Evolutionary conservation across 1,284 basidiomycete species (phyloP).

Genomic region (Marasmius sp.): DNA sequence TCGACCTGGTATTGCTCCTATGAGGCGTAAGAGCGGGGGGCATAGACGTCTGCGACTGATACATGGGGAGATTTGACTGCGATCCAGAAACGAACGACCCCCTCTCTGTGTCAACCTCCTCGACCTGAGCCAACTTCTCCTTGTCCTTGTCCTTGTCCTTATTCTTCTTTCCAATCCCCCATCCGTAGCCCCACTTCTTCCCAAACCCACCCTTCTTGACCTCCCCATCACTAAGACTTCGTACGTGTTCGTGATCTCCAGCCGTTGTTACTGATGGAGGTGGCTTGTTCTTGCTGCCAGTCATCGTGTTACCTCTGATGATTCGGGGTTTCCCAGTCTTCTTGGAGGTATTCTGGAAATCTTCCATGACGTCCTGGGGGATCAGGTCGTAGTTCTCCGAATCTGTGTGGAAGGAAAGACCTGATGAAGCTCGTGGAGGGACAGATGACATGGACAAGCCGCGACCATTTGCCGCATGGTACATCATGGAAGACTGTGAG

Average conservation of each 20-base stretch:
- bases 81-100: slow-evolving; percentile 21
- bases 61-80: slow-evolving; percentile 40
- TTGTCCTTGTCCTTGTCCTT: slow-evolving; percentile 50
- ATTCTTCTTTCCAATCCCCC: slow-evolving; percentile 61
- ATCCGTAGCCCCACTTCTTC: slow-evolving; percentile 65
- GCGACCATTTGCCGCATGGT: slow-evolving; percentile 1
- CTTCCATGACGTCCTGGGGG: slow-evolving; percentile 15
- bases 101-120: slow-evolving; percentile 8
- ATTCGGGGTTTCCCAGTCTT: slow-evolving; percentile 39
- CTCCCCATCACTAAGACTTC: slow-evolving; percentile 1
- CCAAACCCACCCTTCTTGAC: slow-evolving; percentile 21
- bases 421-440: slow-evolving; percentile 3
- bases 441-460: background rate
- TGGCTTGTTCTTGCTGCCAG: slow-evolving; percentile 36
- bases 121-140: slow-evolving; percentile 32
- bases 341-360: slow-evolving; percentile 12
- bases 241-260: background rate
- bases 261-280: background rate
- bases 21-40: slow-evolving; percentile 34
- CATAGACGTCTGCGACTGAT: slow-evolving; percentile 30
- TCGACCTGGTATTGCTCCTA: slow-evolving; percentile 40
- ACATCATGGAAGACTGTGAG: slow-evolving; percentile 3
- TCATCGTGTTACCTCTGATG: slow-evolving; percentile 54
- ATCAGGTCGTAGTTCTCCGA: slow-evolving; percentile 56
- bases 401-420: slow-evolving; percentile 53